These are phyloP conservation scores for Toxoplasma gondii DNA, from an alignment of 169 alveolate species.

Conservation along the genomic window DNA sequence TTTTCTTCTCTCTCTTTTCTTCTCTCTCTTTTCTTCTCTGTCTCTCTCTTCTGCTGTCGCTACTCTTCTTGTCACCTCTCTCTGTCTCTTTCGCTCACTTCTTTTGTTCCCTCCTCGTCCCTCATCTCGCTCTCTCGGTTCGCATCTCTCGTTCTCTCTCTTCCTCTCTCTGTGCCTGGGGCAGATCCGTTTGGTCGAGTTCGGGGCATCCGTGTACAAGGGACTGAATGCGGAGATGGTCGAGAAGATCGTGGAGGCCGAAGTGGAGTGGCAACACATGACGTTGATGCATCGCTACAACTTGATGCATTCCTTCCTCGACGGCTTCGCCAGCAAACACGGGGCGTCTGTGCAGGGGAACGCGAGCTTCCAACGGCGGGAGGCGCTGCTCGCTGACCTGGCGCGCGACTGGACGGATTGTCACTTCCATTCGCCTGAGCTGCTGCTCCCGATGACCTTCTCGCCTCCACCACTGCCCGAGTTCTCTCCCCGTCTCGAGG, in stretches of 20 bases:
- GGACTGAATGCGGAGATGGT: constrained; percentile 59
- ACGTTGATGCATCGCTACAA: constrained; percentile 68
- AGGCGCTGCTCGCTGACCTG: constrained; percentile 14
- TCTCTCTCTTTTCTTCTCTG: too few species aligned
- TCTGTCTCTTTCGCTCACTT: too few species aligned
- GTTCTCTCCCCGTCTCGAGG: neutral
- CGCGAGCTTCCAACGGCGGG: neutral
- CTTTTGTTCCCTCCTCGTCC: too few species aligned
- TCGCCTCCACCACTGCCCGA: neutral
- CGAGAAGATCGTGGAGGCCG: constrained; percentile 70
- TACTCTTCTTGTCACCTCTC: too few species aligned
- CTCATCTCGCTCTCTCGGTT: too few species aligned
- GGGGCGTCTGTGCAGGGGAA: neutral
- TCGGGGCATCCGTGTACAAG: constrained; percentile 33
- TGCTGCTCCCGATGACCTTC: constrained; percentile 28
- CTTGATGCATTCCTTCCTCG: constrained; percentile 48
- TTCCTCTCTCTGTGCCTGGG: too few species aligned
- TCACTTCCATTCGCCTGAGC: constrained; percentile 30
- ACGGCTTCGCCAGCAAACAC: constrained; percentile 26
- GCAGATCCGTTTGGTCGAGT: constrained; percentile 50
- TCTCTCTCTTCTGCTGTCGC: too few species aligned
- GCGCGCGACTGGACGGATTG: constrained; percentile 23
- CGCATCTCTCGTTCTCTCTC: too few species aligned
- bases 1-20: too few species aligned
- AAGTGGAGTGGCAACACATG: constrained; percentile 70